Base-by-base conservation (phyloP, 139 green algal genomes). In the Ulvella scutata region DNA sequence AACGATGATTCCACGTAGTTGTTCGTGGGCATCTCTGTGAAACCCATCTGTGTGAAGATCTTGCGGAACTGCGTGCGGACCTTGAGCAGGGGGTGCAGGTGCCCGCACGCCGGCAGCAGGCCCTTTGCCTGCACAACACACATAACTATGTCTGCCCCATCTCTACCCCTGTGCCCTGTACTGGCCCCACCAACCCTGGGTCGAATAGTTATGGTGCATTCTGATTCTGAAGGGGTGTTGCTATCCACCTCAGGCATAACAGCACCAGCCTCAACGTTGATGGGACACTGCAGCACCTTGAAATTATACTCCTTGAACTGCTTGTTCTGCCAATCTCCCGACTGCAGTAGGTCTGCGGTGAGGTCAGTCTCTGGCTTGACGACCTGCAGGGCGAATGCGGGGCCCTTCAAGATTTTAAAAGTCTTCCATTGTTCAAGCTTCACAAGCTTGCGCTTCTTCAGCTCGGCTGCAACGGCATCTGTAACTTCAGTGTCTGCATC, bases 231-330 rank as follows among this genome's bases (percentile, higher is more conserved):
- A n/a, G n/a, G n/a, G n/a, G n/a, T n/a, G n/a, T n/a, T n/a, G n/a
- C n/a, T n/a, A n/a, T n/a, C n/a, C n/a, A n/a, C n/a, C n/a, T n/a
- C n/a, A n/a, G n/a, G n/a, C n/a, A n/a, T n/a, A n/a, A n/a, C n/a
- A n/a, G n/a, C n/a, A n/a, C n/a, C n/a, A n/a, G n/a, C n/a, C n/a
- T n/a, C n/a, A n/a, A n/a, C n/a, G n/a, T n/a, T n/a, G n/a, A n/a
- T n/a, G n/a, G n/a, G n/a, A n/a, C n/a, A n/a, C n/a, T n/a, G n/a
- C n/a, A n/a, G 51, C 20, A 67, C 51, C 44, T 93, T 81, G 81
- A 97, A 98, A 85, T 98, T 99, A 87, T 97, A 98, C 3, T 85
- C 78, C 86, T 99, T 99, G 90, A 98, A 99, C 23, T 89, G 80
- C 43, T 84, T 67, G 0, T 82, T 82, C 72, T 85, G 86, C 93